Base-by-base conservation (phyloP, 352 stramenopile genomes). In the Phytophthora pini region DNA sequence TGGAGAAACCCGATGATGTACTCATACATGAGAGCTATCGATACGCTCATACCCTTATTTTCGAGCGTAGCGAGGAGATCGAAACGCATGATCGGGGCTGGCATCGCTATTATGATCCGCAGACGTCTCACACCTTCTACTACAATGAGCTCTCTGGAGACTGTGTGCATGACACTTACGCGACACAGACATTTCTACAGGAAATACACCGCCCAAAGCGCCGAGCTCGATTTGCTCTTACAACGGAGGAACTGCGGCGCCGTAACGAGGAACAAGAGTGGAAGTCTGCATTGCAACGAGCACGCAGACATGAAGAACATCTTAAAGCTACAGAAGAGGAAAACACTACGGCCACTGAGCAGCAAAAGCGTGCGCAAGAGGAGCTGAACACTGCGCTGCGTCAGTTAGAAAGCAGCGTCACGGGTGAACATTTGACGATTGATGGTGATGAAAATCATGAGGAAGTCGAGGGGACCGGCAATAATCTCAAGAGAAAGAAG, bases 221-320 rank as follows among this genome's bases (percentile, higher is more conserved):
- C 15, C 73, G 73, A 39, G 56, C 59, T 13, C 55, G 66, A n/a
- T 73, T 73, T 52, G 70, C 57, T 45, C 68, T 72, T 56, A 76
- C 66, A 4, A 80, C 67, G 15, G 78, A 84, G 20, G 77, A 87
- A 48, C 53, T 90, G 13, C 65, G 75, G 20, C 76, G 70, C 2
- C 75, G 69, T n/a, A 69, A 72, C 11, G 86, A 92, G 54, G 81
- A 90, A 12, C 70, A 80, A 47, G 83, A 90, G 48, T 94, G 86
- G 86, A 86, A 80, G 36, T 58, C 79, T 17, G 72, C 81, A 26
- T 64, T 93, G 13, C 64, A 86, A 59, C 76, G 85, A 13, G 69
- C 74, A 11, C 61, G 79, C 0, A 56, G 75, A 31, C 79, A 72
- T 9, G 82, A 92, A 3, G 53, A 77, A 15, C 51, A 73, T 0